Conservation (phyloP, 371 early-diverging fungal genomes). For the Cladochytrium tenue region DNA sequence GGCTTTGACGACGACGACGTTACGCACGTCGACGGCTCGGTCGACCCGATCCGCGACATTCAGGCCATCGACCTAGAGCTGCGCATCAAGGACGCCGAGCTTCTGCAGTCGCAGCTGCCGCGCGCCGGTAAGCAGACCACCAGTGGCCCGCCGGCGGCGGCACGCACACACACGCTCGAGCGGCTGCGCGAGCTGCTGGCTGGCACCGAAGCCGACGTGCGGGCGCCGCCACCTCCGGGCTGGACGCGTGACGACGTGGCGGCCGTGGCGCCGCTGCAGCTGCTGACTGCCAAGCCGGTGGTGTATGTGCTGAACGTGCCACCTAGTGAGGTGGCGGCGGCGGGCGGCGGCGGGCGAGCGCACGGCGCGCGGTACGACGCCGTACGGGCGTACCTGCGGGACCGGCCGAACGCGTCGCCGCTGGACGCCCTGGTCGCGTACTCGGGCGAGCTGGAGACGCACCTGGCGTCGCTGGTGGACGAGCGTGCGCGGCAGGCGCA, state of each 20-base stretch:
- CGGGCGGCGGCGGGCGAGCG: slow-evolving; percentile 62
- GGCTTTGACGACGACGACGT: slow-evolving; percentile 36
- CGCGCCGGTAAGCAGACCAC: neutral
- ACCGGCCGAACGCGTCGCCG: slow-evolving; percentile 69
- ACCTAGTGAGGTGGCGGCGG: slow-evolving; percentile 75
- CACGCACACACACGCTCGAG: slow-evolving; percentile 18
- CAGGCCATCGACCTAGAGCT: slow-evolving; percentile 96
- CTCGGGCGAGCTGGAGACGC: slow-evolving; percentile 77
- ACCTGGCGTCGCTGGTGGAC: slow-evolving; percentile 30
- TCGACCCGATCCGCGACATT: slow-evolving; percentile 95
- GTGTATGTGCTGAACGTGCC: slow-evolving; percentile 92
- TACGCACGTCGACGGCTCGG: slow-evolving; percentile 44
- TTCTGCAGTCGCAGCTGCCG: slow-evolving; percentile 1
- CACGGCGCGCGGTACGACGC: neutral
- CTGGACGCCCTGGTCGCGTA: slow-evolving; percentile 89
- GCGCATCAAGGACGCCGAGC: slow-evolving; percentile 55
- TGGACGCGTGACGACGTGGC: slow-evolving; percentile 90
- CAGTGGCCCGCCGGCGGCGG: slow-evolving; percentile 15
- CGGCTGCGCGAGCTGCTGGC: slow-evolving; percentile 77
- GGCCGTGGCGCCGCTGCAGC: slow-evolving; percentile 81
- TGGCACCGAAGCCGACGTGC: slow-evolving; percentile 75
- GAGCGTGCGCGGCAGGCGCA: slow-evolving; percentile 65
- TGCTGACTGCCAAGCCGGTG: slow-evolving; percentile 97
- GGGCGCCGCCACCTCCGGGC: slow-evolving; percentile 61
- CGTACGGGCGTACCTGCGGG: slow-evolving; percentile 34